These are phyloP conservation scores for Striga asiatica DNA, from an alignment of 257 asterid species.

Conservation along the genomic window DNA sequence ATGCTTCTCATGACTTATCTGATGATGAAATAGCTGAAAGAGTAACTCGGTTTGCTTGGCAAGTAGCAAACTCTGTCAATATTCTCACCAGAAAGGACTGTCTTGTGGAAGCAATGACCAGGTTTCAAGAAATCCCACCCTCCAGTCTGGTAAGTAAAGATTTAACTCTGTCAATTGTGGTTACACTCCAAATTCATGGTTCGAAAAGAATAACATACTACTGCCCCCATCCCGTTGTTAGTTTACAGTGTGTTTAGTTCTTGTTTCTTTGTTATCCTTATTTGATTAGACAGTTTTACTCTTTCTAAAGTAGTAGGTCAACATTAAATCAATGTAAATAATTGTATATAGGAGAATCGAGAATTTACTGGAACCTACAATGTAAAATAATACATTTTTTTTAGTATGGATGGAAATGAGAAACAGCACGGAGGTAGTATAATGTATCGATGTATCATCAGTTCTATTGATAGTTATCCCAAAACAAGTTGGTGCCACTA, in stretches of 20 bases:
- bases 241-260: not conserved
- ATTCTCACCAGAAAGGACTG: constrained; percentile 29
- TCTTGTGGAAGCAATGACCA: constrained; percentile 49
- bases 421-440: no score
- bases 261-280: not conserved
- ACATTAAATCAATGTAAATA: no score
- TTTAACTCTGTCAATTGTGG: constrained; percentile 14
- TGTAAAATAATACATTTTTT: no score
- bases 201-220: not conserved
- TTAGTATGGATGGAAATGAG: no score
- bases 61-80: constrained; percentile 34
- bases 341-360: no score
- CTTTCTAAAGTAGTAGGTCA: no score
- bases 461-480: no score
- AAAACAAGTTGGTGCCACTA: no score
- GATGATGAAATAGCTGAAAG: constrained; percentile 63
- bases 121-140: constrained; percentile 41
- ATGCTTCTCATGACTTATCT: constrained; percentile 26
- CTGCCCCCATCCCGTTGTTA: not conserved
- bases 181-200: constrained; percentile 1
- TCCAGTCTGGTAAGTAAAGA: constrained; percentile 53
- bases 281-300: no score
- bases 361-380: no score
- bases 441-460: no score
- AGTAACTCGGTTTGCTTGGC: constrained; percentile 38